Base-by-base conservation (phyloP, 2,329 filamentous ascomycete genomes). In the Nemania serpens region DNA sequence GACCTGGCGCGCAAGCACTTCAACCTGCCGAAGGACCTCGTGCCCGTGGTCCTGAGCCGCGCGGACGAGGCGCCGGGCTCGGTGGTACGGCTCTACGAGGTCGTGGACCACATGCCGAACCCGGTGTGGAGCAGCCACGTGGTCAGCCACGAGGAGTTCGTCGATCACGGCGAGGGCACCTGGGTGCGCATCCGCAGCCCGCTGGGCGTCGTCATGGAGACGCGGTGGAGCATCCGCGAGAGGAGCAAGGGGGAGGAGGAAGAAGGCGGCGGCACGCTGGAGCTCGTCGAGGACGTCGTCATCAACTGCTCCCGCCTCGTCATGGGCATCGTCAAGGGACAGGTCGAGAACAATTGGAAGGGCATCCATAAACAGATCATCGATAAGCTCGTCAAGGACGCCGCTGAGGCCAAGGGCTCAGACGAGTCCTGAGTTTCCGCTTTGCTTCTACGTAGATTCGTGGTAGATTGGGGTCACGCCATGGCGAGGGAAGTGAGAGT, bases 41-140 rank as follows among this genome's bases (percentile, higher is more conserved):
- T 69, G 59, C 69, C 71, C 6, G 47, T 72, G 13, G 47, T 59
- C 58, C 12, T 17, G 20, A 53, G 20, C 2, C 6, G 1, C 17
- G 53, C 61, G 62, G 15, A 22, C 7, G 5, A 11, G 17, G 52
- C 34, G 15, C 22, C 46, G 9, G 56, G 43, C 15, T 50, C 56
- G 37, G 58, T 62, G 62, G 46, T 70, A n/a, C 69, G 71, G 49
- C 74, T 76, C 63, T 85, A 81, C 73, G 74, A 76, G 34, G 81
- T 85, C 22, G 76, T 84, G 7, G 81, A 84, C 66, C 76, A 81
- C 39, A 74, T 85, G 22, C 82, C 83, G 3, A 81, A 81, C 13
- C 82, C 82, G 2, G 75, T 86, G 29, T 85, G 82, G 82, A 82
- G 83, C 68, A 80, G 77, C 53, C 79, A 81, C 49, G 80, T 85